phyloP scores from a whole-genome alignment of 176 grass and related monocot genomes.

The Hyparrhenia diplandra region DNA sequence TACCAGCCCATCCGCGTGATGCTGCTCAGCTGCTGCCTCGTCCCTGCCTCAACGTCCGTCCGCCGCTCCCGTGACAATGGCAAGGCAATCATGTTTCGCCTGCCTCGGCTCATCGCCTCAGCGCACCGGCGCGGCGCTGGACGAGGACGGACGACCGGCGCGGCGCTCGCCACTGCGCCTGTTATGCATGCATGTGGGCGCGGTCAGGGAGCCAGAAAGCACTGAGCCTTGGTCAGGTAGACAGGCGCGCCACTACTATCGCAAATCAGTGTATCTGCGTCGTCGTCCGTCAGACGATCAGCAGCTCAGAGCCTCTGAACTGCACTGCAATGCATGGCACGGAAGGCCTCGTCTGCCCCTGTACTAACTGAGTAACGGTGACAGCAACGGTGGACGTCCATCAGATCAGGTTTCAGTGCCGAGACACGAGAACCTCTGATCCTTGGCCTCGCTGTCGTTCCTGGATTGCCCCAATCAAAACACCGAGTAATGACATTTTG shows the following conservation, averaged over 20 bases:
- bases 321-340: no score
- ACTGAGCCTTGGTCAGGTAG: no score
- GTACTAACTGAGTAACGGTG: not conserved
- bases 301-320: no score
- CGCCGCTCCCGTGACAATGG: not conserved
- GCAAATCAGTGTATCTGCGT: not conserved
- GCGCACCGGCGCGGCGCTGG: no score
- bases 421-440: not conserved
- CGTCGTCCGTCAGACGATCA: not conserved
- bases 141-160: no score
- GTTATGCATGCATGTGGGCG: not conserved
- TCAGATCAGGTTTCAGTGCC: not conserved
- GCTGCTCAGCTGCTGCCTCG: not conserved
- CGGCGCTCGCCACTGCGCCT: no score
- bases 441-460: not conserved
- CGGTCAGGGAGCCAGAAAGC: no score
- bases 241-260: not conserved
- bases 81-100: slow-evolving; percentile 12
- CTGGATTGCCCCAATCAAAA: not conserved
- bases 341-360: not conserved
- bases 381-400: not conserved
- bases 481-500: no score
- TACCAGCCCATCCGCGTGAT: not conserved
- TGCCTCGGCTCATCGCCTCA: no score
- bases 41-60: not conserved